Percentiles rank a stretch among this genome's conserved stretches.
Evolutionary conservation across 306 rosid species (phyloP).

Genomic region (Sophora flavescens): DNA sequence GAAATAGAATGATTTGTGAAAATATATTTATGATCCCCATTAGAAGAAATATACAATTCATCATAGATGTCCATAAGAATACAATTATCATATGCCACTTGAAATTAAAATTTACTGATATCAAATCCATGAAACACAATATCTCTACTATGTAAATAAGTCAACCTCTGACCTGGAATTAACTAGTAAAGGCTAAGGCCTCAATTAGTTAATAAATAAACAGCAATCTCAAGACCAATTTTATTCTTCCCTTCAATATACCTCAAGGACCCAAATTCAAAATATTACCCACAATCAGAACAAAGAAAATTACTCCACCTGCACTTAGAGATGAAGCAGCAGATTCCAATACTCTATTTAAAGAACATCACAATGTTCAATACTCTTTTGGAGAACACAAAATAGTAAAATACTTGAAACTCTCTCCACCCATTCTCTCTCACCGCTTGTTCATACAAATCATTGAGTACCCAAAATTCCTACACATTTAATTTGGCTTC

Average conservation of each 20-base stretch:
- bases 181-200: conserved; percentile 20
- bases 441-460: not conserved
- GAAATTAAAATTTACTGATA: not conserved
- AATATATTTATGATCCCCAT: not conserved
- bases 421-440: not conserved
- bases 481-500: not conserved
- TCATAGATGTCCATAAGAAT: conserved; percentile 2
- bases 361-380: not conserved
- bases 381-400: conserved; percentile 12
- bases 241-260: conserved; percentile 24
- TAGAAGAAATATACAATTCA: conserved; percentile 32
- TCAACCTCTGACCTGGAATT: conserved; percentile 13
- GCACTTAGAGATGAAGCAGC: not conserved
- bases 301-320: conserved; percentile 17
- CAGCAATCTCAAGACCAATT: conserved; percentile 18
- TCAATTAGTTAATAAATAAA: conserved; percentile 26
- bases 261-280: conserved; percentile 1
- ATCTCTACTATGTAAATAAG: conserved; percentile 24
- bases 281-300: not conserved
- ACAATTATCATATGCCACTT: conserved; percentile 5
- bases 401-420: conserved; percentile 11
- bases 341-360: conserved; percentile 15
- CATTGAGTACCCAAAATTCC: conserved; percentile 19
- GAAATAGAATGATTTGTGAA: not conserved
- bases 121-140: conserved; percentile 28